Percentiles rank a stretch among this genome's conserved stretches.
phyloP scores from a whole-genome alignment of 1,139 yeast species.

The Diutina ranongensis region DNA sequence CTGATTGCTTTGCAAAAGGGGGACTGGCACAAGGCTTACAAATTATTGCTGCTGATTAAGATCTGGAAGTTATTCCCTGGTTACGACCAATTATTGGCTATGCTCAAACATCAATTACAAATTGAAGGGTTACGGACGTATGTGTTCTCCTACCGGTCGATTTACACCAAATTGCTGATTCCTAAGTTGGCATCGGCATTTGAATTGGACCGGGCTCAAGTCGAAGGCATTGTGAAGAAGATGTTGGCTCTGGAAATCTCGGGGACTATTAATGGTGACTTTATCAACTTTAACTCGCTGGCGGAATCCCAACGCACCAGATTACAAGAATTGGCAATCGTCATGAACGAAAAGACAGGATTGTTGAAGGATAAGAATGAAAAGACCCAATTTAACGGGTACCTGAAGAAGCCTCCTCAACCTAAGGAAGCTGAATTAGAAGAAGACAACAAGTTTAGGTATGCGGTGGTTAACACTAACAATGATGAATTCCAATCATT shows the following conservation, averaged over 20 bases:
- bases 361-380: slow-evolving; percentile 79
- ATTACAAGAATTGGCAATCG: slow-evolving; percentile 80
- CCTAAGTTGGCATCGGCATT: slow-evolving; percentile 55
- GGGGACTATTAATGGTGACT: slow-evolving; percentile 40
- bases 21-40: slow-evolving; percentile 75
- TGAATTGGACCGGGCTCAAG: slow-evolving; percentile 44
- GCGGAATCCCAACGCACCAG: slow-evolving; percentile 74
- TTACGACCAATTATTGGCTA: slow-evolving; percentile 48
- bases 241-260: slow-evolving; percentile 39
- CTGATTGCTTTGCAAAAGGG: slow-evolving; percentile 84
- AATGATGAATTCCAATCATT: slow-evolving; percentile 34
- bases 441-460: slow-evolving; percentile 32
- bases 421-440: slow-evolving; percentile 25
- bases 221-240: slow-evolving; percentile 54
- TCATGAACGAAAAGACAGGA: slow-evolving; percentile 77
- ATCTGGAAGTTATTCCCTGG: slow-evolving; percentile 83
- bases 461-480: slow-evolving; percentile 34
- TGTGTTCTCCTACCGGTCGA: slow-evolving; percentile 70
- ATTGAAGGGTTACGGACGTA: slow-evolving; percentile 86
- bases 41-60: slow-evolving; percentile 64
- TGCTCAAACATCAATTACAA: slow-evolving; percentile 72
- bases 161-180: slow-evolving; percentile 68
- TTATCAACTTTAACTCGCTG: slow-evolving; percentile 41
- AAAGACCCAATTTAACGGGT: slow-evolving; percentile 70
- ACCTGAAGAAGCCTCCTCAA: slow-evolving; percentile 29